Base-by-base conservation (phyloP, 2,329 filamentous ascomycete species). In the Pseudogymnoascus sp. region DNA sequence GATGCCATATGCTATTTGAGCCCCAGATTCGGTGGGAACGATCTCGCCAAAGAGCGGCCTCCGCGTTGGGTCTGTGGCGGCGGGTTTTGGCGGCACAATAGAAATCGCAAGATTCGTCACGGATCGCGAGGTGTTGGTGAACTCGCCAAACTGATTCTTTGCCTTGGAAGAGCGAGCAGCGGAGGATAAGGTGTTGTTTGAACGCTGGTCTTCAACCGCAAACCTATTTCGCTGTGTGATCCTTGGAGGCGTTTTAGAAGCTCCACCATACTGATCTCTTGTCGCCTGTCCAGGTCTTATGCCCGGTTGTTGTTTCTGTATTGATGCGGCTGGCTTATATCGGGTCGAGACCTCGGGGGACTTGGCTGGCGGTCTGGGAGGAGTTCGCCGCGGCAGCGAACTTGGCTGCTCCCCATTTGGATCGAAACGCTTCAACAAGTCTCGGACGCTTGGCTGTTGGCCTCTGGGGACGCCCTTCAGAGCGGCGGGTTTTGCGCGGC, bases 371-470 rank as follows among this genome's bases (percentile, higher is more conserved):
- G 5, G 36, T 22, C 37, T 54, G 20, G 36, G 36, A 18, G 58
- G 30, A 14, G 38, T 41, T 16, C 11, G 28, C n/a, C 57, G 20
- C 7, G 57, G 37, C 1, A 58, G 7, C 7, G 57, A 39, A 39
- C 57, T 64, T 79, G 77, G 35, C 69, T 62, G 62, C 28, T 68
- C 66, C 60, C 67, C 77, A 66, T 80, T 85, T 70, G 86, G 84
- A 73, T 93, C 89, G 75, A 93, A 94, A 60, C 83, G 86, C 73
- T 87, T 90, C 69, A 89, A 86, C 64, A 94, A 78, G 70, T 94
- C 89, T 74, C 87, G 90, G 67, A 94, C 88, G 63, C 87, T 92
- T n/a, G 85, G 79, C 66, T 87, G 81, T 59, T 69, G 66, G 30
- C 65, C 41, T 22, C 64, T 67, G 1, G 64, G 38, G 20, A 63